Evolutionary conservation across 768 basidiomycete genomes (phyloP), one percentile per base, ranked within the genome.

Genomic region (Lactarius sp.): DNA sequence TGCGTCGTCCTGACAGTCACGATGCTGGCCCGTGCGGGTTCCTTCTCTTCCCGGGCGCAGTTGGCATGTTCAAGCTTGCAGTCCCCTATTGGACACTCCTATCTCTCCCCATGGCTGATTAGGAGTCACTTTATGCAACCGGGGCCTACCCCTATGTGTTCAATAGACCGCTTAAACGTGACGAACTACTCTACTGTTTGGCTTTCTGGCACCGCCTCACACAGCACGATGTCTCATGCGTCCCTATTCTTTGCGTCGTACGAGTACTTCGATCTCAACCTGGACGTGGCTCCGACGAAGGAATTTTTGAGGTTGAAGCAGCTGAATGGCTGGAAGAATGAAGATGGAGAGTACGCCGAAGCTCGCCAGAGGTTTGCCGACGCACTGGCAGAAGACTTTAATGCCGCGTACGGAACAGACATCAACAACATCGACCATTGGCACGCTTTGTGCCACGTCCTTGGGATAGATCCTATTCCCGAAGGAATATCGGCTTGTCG

Each of bases 381-480:
- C 12, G 68, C 66, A 34, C 33, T 69, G 41, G 55, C 56, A 6
- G 33, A 6, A 47, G 63, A 70, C 13, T 70, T 71, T 52, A 65
- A 68, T 37, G n/a, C 22, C 39, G 59, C 39, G 37, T 71, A 60
- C 27, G 70, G 70, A 8, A 68, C 66, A 10, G 57, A 66, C 36
- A 52, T 46, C n/a, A 20, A 69, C 20, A 53, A 61, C 57, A 52
- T 70, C 22, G 18, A 52, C 9, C 49, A 64, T 5, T 69, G 68
- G 68, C 47, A 56, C 14, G 44, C 44, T 36, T 53, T 71, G 2
- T 70, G 69, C 47, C 27, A 33, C 31, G 60, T 62, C 36, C 31
- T 67, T 12, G 54, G 59, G 31, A 61, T 71, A 31, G 51, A 49
- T 6, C 67, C 65, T 4, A 16, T 64, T 3, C 69, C 66, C 3